Evolutionary conservation across 1,139 yeast genomes (phyloP).

Genomic region (Geotrichum aggregatum): DNA sequence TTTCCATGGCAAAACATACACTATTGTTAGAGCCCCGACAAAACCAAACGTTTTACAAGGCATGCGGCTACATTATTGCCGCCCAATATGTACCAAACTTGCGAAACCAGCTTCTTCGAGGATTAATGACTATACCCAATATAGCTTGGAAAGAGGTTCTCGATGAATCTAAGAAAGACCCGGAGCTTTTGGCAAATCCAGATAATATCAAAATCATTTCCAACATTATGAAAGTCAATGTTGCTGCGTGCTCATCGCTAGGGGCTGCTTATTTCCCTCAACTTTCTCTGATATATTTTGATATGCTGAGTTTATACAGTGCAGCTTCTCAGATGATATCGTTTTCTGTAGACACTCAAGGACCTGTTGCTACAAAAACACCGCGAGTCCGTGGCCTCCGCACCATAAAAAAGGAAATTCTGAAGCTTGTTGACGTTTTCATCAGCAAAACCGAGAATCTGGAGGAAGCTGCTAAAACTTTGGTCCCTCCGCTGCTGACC

Average conservation of each 20-base stretch:
- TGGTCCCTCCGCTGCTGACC: constrained; percentile 76
- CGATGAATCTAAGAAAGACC: constrained; percentile 81
- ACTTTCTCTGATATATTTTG: constrained; percentile 78
- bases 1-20: constrained; percentile 77
- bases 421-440: constrained; percentile 85
- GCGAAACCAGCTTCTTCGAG: constrained; percentile 68
- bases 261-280: constrained; percentile 92
- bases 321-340: constrained; percentile 92
- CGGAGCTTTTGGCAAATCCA: constrained; percentile 73
- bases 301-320: constrained; percentile 82
- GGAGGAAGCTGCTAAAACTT: constrained; percentile 77
- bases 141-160: constrained; percentile 91
- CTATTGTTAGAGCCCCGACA: constrained; percentile 95
- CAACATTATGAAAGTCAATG: constrained; percentile 89
- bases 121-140: constrained; percentile 87
- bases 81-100: constrained; percentile 66
- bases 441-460: constrained; percentile 81
- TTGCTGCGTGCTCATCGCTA: constrained; percentile 85
- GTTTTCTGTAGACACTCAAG: constrained; percentile 70
- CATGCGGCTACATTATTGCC: constrained; percentile 89
- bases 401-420: constrained; percentile 91
- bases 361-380: constrained; percentile 85
- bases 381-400: constrained; percentile 93
- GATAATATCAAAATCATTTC: constrained; percentile 92
- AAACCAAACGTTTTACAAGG: constrained; percentile 95